These are phyloP conservation scores for Globisporangium rhizosaccharum DNA, from an alignment of 352 stramenopile species.

Conservation along the genomic window DNA sequence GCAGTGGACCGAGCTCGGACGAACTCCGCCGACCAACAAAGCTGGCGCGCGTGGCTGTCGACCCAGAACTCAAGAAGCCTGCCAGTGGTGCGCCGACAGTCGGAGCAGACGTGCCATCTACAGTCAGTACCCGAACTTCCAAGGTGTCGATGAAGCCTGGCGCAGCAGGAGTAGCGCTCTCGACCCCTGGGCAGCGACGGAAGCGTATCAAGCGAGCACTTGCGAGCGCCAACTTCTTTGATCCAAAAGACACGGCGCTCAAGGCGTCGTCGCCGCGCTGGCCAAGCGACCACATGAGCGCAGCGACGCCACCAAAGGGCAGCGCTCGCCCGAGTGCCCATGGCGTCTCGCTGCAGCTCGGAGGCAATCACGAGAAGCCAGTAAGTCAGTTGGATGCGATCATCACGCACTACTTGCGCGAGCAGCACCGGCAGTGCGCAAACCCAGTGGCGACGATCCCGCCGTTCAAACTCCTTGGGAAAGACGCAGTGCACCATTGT, in stretches of 20 bases:
- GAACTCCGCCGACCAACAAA: conserved; percentile 15
- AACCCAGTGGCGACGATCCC: conserved; percentile 85
- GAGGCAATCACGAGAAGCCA: background rate
- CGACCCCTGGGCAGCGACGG: conserved; percentile 13
- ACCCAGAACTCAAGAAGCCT: conserved; percentile 2
- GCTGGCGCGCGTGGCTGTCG: conserved; percentile 4
- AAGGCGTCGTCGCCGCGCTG: conserved; percentile 4
- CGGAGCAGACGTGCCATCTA: background rate
- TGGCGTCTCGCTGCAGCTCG: conserved; percentile 1
- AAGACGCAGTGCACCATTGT: conserved; percentile 57
- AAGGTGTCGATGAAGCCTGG: conserved; percentile 3
- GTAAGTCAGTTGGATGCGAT: conserved; percentile 73
- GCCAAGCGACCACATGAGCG: background rate
- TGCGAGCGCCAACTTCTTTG: conserved; percentile 26
- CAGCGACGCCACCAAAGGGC: conserved; percentile 4
- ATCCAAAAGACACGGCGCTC: conserved; percentile 12
- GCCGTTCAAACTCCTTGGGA: conserved; percentile 72
- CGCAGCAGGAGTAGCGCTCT: background rate
- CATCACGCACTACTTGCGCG: conserved; percentile 82
- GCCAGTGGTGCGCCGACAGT: conserved; percentile 1
- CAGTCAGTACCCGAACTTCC: background rate
- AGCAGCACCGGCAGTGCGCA: conserved; percentile 84
- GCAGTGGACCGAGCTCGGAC: background rate
- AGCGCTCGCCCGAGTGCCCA: background rate
- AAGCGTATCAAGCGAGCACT: conserved; percentile 31